Evolutionary conservation across 2,329 filamentous ascomycete genomes (phyloP), one percentile per base, ranked within the genome.

Genomic region (Talaromyces verruculosus): DNA sequence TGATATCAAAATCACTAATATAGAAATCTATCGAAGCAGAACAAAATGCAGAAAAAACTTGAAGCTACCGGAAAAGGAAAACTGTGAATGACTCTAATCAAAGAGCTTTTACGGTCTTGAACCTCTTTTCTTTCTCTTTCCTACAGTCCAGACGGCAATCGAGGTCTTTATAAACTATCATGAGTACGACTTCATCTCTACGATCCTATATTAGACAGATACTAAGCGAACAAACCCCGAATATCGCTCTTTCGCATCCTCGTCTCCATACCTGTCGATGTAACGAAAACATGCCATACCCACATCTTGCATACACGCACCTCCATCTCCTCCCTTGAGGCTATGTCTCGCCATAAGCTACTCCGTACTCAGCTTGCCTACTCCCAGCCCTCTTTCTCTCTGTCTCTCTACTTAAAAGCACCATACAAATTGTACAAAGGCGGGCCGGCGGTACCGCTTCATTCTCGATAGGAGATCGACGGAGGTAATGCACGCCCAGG

Each of bases 101-200:
- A 55, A 55, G 51, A 55, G 51, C 30, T 5, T 13, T 55, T 55
- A 55, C n/a, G 17, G 51, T 37, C 30, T 13, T 55, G 51, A 35
- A 22, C 30, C 49, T 30, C 28, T 10, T 33, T 30, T 33, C 49
- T 33, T 30, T 53, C 47, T 55, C 15, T 33, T 55, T 55, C n/a
- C 13, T 19, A 11, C 17, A 17, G 8, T 35, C 30, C 28, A 35
- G 30, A 37, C 17, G 51, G 51, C 28, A 35, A 13, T 55, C 17
- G 51, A 55, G 30, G 51, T 55, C 51, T 37, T 55, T 53, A 37
- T 55, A 35, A 55, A 55, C 17, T 55, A 55, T 55, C 28, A 55
- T 35, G n/a, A 19, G 28, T 55, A 13, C 51, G 8, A 55, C 30
- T 35, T 4, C 19, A 35, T 25, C 5, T 55, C 51, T 55, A 55